A percentile compares a stretch with the other conserved stretches of the same genome.
phyloP scores from a whole-genome alignment of 1,284 basidiomycete genomes.

The Sporisorium iseilematis-ciliati region DNA sequence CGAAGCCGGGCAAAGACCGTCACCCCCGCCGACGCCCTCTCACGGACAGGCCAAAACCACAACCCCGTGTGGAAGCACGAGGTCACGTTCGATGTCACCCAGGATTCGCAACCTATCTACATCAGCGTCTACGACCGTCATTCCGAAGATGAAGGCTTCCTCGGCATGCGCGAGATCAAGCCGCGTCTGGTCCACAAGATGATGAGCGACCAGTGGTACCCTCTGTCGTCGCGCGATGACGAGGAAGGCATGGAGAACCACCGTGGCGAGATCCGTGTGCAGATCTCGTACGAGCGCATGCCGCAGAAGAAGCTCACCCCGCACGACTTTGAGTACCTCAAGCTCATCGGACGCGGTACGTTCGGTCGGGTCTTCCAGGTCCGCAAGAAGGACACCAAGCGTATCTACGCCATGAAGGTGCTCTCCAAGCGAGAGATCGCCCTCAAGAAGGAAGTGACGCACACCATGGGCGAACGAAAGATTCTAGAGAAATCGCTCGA shows the following conservation, averaged over 20 bases:
- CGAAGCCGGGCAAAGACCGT: slow-evolving; percentile 71
- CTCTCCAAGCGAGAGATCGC: slow-evolving; percentile 98
- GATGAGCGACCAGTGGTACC: slow-evolving; percentile 97
- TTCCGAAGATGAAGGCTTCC: slow-evolving; percentile 84
- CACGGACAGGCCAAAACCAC: slow-evolving; percentile 72
- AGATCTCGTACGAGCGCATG: slow-evolving; percentile 84
- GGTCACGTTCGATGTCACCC: slow-evolving; percentile 91
- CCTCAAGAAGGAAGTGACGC: slow-evolving; percentile 98
- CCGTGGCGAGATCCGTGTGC: slow-evolving; percentile 88
- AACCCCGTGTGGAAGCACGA: slow-evolving; percentile 99
- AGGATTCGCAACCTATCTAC: slow-evolving; percentile 84
- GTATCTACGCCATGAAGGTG: slow-evolving; percentile 99
- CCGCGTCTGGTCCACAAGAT: slow-evolving; percentile 89
- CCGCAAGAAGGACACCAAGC: slow-evolving; percentile 94
- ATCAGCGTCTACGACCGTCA: slow-evolving; percentile 94
- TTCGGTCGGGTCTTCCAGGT: slow-evolving; percentile 99
- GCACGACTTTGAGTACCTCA: slow-evolving; percentile 95
- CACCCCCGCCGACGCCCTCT: slow-evolving; percentile 47
- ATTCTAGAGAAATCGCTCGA: slow-evolving; percentile 94
- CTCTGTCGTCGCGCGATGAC: slow-evolving; percentile 73
- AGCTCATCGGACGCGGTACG: slow-evolving; percentile 97
- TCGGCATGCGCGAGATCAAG: slow-evolving; percentile 91
- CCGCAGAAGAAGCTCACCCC: slow-evolving; percentile 68
- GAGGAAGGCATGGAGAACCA: slow-evolving; percentile 42
- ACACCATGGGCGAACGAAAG: slow-evolving; percentile 99